phyloP scores from a whole-genome alignment of 345 rosid genomes.

The Ceriops tagal region DNA sequence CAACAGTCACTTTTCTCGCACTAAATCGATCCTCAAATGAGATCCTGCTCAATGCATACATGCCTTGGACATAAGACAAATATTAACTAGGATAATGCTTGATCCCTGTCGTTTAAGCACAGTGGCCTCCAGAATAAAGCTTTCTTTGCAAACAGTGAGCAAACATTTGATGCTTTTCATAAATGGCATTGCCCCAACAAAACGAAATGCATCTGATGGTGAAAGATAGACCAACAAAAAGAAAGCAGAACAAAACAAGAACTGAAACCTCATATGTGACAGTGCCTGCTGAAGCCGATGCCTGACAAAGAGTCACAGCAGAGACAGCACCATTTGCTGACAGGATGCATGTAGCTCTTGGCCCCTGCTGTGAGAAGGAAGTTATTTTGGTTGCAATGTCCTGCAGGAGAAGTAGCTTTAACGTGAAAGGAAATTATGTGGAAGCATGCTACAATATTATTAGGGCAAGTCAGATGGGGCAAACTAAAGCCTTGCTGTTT shows the following conservation, averaged over 20 bases:
- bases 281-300: constrained; percentile 66
- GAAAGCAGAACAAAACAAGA: neutral
- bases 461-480: too few species aligned
- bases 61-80: neutral
- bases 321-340: constrained; percentile 93
- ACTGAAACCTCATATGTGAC: constrained; percentile 77
- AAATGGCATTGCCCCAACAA: too few species aligned
- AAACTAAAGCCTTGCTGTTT: too few species aligned
- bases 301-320: constrained; percentile 76
- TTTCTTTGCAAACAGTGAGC: too few species aligned
- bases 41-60: neutral
- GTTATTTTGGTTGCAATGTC: constrained; percentile 76
- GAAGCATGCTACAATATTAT: neutral
- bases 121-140: too few species aligned
- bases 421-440: neutral
- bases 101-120: too few species aligned
- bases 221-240: neutral
- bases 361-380: constrained; percentile 83
- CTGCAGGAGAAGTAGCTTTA: constrained; percentile 33
- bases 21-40: neutral
- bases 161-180: too few species aligned
- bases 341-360: constrained; percentile 73
- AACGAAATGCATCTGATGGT: neutral
- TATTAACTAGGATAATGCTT: neutral
- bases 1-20: too few species aligned